Conservation (phyloP, 1,139 yeast genomes). For the Yamadazyma friedrichii region DNA sequence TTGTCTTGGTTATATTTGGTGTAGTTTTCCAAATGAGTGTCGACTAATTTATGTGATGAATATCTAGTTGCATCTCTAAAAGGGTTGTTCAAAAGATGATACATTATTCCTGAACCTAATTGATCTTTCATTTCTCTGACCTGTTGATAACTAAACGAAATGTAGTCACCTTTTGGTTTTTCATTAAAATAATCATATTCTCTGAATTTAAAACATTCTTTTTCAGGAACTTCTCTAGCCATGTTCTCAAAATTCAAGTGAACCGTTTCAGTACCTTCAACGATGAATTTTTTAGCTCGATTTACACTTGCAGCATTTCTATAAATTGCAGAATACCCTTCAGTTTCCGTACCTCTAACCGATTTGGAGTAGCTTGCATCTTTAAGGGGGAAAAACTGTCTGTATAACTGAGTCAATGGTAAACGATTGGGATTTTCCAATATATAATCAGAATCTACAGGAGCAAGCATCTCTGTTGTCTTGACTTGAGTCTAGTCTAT, state of each 20-base stretch:
- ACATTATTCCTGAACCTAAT: constrained; percentile 34
- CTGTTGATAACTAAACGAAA: constrained; percentile 21
- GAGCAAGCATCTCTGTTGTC: constrained; percentile 15
- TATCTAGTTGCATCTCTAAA: constrained; percentile 21
- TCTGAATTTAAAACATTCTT: constrained; percentile 31
- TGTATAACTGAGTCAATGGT: constrained; percentile 18
- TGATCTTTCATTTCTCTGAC: constrained; percentile 21
- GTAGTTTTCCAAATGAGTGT: constrained; percentile 23
- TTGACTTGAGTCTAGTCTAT: no score
- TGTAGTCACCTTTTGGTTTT: constrained; percentile 20
- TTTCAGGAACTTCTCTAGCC: constrained; percentile 18
- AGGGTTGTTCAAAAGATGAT: constrained; percentile 28
- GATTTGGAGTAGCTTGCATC: constrained; percentile 12
- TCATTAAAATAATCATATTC: constrained; percentile 30
- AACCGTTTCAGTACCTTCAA: constrained; percentile 29
- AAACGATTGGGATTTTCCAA: constrained; percentile 18
- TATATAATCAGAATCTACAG: constrained; percentile 15
- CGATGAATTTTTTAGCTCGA: constrained; percentile 21
- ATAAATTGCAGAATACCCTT: constrained; percentile 33
- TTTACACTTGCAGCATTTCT: constrained; percentile 27
- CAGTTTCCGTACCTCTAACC: constrained; percentile 27
- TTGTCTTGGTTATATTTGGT: constrained; percentile 21
- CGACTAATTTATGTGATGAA: constrained; percentile 28
- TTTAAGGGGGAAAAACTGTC: constrained; percentile 25
- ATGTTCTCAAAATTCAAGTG: constrained; percentile 25